These are phyloP conservation scores for Lophiostoma macrostomum DNA, from an alignment of 495 filamentous ascomycete genomes.

Conservation along the genomic window DNA sequence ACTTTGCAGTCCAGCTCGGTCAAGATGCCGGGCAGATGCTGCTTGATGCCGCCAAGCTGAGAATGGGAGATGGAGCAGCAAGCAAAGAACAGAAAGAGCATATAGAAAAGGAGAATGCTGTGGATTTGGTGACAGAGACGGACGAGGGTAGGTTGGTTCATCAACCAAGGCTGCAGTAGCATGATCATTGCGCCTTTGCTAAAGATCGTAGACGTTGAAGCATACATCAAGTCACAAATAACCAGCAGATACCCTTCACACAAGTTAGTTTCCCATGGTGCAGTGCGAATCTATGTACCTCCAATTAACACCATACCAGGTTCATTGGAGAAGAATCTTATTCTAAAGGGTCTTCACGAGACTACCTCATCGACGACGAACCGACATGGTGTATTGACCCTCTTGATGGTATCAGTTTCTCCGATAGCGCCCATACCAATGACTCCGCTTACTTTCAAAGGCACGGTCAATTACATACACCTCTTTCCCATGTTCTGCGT, in stretches of 20 bases:
- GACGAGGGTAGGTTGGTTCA: conserved; percentile 61
- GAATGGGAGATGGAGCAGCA: conserved; percentile 41
- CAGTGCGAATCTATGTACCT: background rate
- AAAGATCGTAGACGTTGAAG: conserved; percentile 56
- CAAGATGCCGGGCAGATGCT: conserved; percentile 61
- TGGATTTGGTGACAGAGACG: conserved; percentile 69
- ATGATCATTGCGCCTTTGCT: background rate
- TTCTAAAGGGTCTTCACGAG: conserved; percentile 53
- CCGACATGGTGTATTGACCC: conserved; percentile 72
- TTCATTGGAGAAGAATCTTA: conserved; percentile 73
- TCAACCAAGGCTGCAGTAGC: too few species aligned
- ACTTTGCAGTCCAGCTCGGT: conserved; percentile 62
- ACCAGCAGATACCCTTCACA: conserved; percentile 57
- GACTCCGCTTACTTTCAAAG: conserved; percentile 16
- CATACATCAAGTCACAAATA: conserved; percentile 59
- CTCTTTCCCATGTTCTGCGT: conserved; percentile 73
- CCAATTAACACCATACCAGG: conserved; percentile 38
- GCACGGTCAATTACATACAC: conserved; percentile 72
- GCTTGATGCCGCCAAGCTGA: conserved; percentile 50
- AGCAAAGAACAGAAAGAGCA: conserved; percentile 32
- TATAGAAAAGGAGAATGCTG: conserved; percentile 61
- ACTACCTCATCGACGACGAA: conserved; percentile 58
- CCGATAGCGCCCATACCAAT: background rate
- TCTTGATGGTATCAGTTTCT: conserved; percentile 49
- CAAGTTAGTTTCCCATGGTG: conserved; percentile 45